Conservation (phyloP, 441 rosid species). For the Daphne laureola region DNA sequence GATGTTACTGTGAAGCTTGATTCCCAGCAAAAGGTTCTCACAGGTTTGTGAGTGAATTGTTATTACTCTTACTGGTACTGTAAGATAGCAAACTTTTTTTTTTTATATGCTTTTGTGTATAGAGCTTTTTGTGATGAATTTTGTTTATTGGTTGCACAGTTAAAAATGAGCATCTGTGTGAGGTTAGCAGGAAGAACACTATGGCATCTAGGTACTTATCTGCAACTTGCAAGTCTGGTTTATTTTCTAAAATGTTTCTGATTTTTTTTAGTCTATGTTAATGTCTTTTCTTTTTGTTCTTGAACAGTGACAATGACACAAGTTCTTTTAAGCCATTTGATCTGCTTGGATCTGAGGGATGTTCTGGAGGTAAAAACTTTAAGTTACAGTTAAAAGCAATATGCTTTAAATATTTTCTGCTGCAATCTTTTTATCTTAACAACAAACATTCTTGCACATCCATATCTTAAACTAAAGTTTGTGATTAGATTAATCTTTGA, state of each 20-base stretch:
- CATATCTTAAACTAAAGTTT: too few relatives aligned
- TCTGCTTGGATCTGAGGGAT: constrained; percentile 55
- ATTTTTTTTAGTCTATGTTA: constrained; percentile 10
- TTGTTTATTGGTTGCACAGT: constrained; percentile 37
- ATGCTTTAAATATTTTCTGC: too few relatives aligned
- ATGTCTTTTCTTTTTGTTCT: constrained; percentile 1
- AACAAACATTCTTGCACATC: too few relatives aligned
- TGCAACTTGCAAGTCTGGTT: constrained; percentile 4
- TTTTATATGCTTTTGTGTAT: not conserved
- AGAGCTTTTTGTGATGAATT: constrained; percentile 5
- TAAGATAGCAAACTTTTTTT: constrained; percentile 5
- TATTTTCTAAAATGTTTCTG: constrained; percentile 8
- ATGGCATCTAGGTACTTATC: constrained; percentile 38
- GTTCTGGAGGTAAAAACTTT: constrained; percentile 51
- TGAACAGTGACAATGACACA: constrained; percentile 48
- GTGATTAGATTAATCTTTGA: too few relatives aligned
- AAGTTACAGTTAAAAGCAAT: too few relatives aligned
- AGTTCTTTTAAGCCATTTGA: constrained; percentile 61
- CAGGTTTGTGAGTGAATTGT: constrained; percentile 40
- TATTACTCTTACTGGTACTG: constrained; percentile 9
- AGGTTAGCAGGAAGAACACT: constrained; percentile 68
- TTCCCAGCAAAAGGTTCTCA: constrained; percentile 74
- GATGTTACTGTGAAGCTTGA: constrained; percentile 92
- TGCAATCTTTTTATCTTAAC: too few relatives aligned
- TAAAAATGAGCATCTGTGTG: constrained; percentile 81